Evolutionary conservation across 495 filamentous ascomycete genomes (phyloP).

Genomic region (Penicillium tannophilum): DNA sequence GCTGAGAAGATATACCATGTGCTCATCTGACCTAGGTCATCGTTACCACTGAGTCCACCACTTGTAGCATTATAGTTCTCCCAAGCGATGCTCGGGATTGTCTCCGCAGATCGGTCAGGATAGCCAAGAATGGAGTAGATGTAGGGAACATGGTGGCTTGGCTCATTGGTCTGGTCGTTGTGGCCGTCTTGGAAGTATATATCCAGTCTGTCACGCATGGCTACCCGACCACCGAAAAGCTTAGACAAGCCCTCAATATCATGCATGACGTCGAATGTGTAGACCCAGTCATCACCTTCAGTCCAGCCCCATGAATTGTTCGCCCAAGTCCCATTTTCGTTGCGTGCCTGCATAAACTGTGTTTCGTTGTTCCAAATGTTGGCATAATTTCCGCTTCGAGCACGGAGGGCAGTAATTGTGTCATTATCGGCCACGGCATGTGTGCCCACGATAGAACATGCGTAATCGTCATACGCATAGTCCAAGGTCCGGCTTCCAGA

Average conservation of each 20-base stretch:
- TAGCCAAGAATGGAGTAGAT: slow-evolving; percentile 28
- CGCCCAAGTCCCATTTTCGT: slow-evolving; percentile 30
- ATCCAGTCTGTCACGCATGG: slow-evolving; percentile 26
- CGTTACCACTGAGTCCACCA: slow-evolving; percentile 30
- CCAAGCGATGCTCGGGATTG: slow-evolving; percentile 27
- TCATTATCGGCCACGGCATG: slow-evolving; percentile 18
- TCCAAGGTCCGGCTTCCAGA: slow-evolving; percentile 30
- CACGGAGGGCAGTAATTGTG: slow-evolving; percentile 10
- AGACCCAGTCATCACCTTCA: slow-evolving; percentile 33
- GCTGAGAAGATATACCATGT: slow-evolving; percentile 34
- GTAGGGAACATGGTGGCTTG: slow-evolving; percentile 34
- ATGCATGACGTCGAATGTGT: slow-evolving; percentile 35
- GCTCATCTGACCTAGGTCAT: slow-evolving; percentile 34
- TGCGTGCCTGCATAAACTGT: slow-evolving; percentile 33
- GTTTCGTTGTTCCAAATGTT: slow-evolving; percentile 32
- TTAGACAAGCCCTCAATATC: slow-evolving; percentile 24
- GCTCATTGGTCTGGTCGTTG: slow-evolving; percentile 33
- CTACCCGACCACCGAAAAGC: slow-evolving; percentile 24
- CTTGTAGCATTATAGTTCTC: slow-evolving; percentile 33
- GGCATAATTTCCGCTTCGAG: slow-evolving; percentile 24
- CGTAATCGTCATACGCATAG: slow-evolving; percentile 32
- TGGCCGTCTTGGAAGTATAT: slow-evolving; percentile 30
- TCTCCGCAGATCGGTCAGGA: slow-evolving; percentile 23
- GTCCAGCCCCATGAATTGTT: slow-evolving; percentile 31
- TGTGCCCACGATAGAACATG: slow-evolving; percentile 24